Evolutionary conservation across 345 rosid species (phyloP), one percentile per base, ranked within the genome.

Genomic region (Eutrema japonicum): DNA sequence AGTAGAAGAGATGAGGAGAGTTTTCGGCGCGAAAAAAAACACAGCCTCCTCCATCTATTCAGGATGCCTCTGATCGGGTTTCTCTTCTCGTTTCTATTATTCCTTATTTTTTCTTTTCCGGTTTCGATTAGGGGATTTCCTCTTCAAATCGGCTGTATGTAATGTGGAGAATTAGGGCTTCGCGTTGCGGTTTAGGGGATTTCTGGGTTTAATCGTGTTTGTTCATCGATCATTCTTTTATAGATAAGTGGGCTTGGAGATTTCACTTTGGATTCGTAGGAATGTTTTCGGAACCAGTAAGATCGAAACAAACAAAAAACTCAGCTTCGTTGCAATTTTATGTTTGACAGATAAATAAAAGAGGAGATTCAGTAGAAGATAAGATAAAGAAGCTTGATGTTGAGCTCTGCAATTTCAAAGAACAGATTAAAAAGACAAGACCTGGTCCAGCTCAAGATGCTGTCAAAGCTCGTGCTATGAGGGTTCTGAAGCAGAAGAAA

Each of bases 391-490:
- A 72, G 83, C 89, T 95, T 7, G 96, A 95, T 78, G 84, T 78
- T 12, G 99, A 95, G 70, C 89, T 95, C 33, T 80, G 82, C 55
- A 86, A 78, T 77, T 90, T 86, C 77, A 90, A 64, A 61, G 99
- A 92, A 30, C 99, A 92, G 79, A 80, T 95, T 30, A 84, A 89
- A 80, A 95, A 74, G 68, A 92, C 93, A 11, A 79, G 97, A 38
- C 99, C 99, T n/a, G 99, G 98, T 70, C 94, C 96, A 50, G 90
- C 98, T 70, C 98, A 82, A 60, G 92, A 92, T 69, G 98, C 95
- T 48, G 18, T 89, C 65, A 94, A 94, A 84, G 85, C 97, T 67
- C 85, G 98, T 58, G 99, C 98, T 37, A 84, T 83, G 96, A 78
- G 93, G 71, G 84, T 88, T 84, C 91, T 95, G 38, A 92, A 90